Conservation (phyloP, 805 yeast species). For the Yarrowia osloensis region DNA sequence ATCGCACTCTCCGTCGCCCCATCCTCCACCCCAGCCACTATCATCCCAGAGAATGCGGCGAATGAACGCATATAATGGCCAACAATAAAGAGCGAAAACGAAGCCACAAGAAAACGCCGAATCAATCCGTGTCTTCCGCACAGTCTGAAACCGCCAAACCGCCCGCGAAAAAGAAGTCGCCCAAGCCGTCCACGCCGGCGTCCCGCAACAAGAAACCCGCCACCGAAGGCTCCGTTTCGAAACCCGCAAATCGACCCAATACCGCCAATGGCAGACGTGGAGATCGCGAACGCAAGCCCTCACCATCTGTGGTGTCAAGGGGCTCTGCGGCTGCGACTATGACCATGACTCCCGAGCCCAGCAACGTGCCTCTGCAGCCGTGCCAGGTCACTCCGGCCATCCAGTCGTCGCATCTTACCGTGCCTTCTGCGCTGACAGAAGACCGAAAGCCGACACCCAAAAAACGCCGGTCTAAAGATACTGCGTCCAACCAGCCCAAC, state of each 20-base stretch:
- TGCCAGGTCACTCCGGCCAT: slow-evolving; percentile 8
- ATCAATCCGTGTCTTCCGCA: slow-evolving; percentile 23
- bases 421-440: slow-evolving; percentile 2
- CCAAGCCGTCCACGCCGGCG: slow-evolving; percentile 8
- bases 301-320: slow-evolving; percentile 8
- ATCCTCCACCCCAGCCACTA: not conserved
- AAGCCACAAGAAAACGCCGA: slow-evolving; percentile 29
- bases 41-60: slow-evolving; percentile 29
- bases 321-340: slow-evolving; percentile 9
- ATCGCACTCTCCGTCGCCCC: not conserved
- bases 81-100: slow-evolving; percentile 28
- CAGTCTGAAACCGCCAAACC: slow-evolving; percentile 17
- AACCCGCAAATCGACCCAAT: slow-evolving; percentile 1
- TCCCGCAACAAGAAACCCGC: slow-evolving; percentile 23
- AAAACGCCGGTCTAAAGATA: not conserved
- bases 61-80: slow-evolving; percentile 29
- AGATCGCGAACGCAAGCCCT: slow-evolving; percentile 6
- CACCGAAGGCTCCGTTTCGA: slow-evolving; percentile 24
- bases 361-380: slow-evolving; percentile 1
- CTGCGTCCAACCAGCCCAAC: not conserved
- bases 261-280: slow-evolving; percentile 6
- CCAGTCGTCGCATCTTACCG: not conserved
- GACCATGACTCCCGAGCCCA: slow-evolving; percentile 18
- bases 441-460: not conserved
- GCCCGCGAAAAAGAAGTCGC: slow-evolving; percentile 12